phyloP scores from a whole-genome alignment of 1,139 yeast genomes.

The Saccharomyces hybrid region DNA sequence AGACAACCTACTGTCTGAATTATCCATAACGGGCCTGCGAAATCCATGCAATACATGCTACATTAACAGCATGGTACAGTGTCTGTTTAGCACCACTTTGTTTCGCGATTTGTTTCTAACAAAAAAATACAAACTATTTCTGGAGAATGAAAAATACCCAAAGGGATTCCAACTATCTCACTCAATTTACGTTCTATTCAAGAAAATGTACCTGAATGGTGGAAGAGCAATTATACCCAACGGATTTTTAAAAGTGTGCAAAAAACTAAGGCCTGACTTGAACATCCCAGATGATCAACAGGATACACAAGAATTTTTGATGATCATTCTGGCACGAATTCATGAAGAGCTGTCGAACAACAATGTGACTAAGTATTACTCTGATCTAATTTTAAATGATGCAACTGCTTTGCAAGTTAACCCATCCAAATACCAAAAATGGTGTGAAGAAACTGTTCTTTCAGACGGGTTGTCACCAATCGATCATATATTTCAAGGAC shows the following conservation, averaged over 20 bases:
- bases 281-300: conserved; percentile 62
- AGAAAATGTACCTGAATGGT: conserved; percentile 40
- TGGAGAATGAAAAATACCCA: conserved; percentile 28
- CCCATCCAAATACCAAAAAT: conserved; percentile 45
- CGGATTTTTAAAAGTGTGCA: conserved; percentile 47
- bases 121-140: conserved; percentile 37
- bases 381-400: conserved; percentile 31
- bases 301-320: conserved; percentile 64
- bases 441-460: conserved; percentile 45
- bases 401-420: conserved; percentile 27
- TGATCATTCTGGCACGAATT: conserved; percentile 54
- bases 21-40: conserved; percentile 51
- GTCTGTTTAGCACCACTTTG: conserved; percentile 45
- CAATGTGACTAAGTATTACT: conserved; percentile 32
- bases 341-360: conserved; percentile 53
- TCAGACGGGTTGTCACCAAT: conserved; percentile 58
- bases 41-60: conserved; percentile 66
- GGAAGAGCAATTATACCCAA: conserved; percentile 54
- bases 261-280: conserved; percentile 50
- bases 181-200: conserved; percentile 43
- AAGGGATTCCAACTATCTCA: conserved; percentile 34
- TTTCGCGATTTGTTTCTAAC: conserved; percentile 39
- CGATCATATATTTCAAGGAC: conserved; percentile 53
- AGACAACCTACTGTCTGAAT: conserved; percentile 3
- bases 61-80: conserved; percentile 57